These are phyloP conservation scores for Backusella australiensis DNA, from an alignment of 192 early-diverging fungal genomes.

Conservation along the genomic window DNA sequence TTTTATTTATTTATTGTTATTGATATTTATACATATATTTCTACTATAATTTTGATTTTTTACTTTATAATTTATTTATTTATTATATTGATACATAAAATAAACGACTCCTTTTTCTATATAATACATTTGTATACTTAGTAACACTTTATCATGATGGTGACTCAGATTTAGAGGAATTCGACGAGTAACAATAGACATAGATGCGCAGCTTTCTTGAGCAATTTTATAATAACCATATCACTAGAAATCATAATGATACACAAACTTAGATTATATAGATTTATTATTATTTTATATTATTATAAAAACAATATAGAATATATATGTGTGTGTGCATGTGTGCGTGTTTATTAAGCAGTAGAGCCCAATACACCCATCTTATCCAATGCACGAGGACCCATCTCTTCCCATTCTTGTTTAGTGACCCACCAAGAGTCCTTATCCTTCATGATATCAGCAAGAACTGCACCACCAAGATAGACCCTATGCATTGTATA, in stretches of 20 bases:
- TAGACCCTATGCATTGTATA: constrained; percentile 61
- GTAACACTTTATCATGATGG: constrained; percentile 57
- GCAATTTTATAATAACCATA: neutral
- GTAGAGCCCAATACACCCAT: constrained; percentile 37
- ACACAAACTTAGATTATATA: neutral
- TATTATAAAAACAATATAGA: neutral
- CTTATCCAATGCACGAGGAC: constrained; percentile 70
- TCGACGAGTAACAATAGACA: neutral
- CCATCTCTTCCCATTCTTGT: constrained; percentile 92
- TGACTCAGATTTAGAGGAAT: constrained; percentile 38
- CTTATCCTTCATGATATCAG: constrained; percentile 92
- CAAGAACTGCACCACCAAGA: constrained; percentile 95
- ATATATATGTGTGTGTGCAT: neutral
- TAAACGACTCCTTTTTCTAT: neutral
- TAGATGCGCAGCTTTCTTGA: neutral
- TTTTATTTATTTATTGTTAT: neutral
- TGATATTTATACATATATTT: neutral
- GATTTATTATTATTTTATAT: neutral
- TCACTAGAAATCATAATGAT: neutral
- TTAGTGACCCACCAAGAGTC: constrained; percentile 91
- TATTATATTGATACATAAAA: neutral
- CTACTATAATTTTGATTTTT: neutral
- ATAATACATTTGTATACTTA: constrained; percentile 16
- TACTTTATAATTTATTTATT: neutral
- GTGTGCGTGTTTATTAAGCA: constrained; percentile 1